Percentiles rank a stretch among this genome's conserved stretches.
Conservation (phyloP, 208 protist genomes). For the Crithidia brevicula region DNA sequence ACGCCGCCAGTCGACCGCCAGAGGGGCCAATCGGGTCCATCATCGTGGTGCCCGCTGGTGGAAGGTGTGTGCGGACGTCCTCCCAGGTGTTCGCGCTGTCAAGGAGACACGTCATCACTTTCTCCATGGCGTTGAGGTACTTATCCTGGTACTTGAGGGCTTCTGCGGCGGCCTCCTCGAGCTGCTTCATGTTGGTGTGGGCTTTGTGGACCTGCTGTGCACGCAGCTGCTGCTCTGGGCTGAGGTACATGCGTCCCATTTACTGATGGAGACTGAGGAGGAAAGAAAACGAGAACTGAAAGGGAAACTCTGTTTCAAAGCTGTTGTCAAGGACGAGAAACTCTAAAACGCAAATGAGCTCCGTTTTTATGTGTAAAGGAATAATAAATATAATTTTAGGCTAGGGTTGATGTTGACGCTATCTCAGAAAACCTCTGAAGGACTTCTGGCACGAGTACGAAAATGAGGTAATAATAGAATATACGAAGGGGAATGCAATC, state of each 20-base stretch:
- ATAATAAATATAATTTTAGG: no score
- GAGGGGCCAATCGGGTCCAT: not conserved
- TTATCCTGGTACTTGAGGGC: conserved; percentile 9
- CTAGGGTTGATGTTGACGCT: no score
- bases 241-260: conserved; percentile 6
- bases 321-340: no score
- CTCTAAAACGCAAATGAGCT: no score
- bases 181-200: conserved; percentile 13
- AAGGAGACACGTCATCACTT: conserved; percentile 9
- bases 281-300: not conserved
- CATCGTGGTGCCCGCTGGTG: not conserved
- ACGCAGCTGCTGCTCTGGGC: conserved; percentile 7
- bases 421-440: no score
- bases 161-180: conserved; percentile 1
- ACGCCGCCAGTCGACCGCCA: not conserved
- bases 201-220: conserved; percentile 4
- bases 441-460: no score
- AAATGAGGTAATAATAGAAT: no score
- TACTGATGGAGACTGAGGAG: not conserved
- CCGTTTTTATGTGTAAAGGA: no score
- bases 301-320: no score
- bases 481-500: no score
- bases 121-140: conserved; percentile 11
- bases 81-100: not conserved
- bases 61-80: not conserved